Conservation (phyloP, 106 monocot species). For the Acorus gramineus region DNA sequence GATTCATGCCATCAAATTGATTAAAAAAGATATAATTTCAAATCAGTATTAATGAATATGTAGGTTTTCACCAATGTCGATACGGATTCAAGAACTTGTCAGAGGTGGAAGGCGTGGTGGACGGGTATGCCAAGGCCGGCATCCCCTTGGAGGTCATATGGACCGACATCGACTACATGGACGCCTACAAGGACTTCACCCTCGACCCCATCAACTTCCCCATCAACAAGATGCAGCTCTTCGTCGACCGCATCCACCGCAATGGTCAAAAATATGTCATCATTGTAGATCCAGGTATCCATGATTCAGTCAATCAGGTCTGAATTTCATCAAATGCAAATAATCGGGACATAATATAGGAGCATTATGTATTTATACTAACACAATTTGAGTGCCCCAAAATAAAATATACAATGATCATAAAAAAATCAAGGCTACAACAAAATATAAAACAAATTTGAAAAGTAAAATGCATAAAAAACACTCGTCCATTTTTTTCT, state of each 20-base stretch:
- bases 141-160: constrained; percentile 72
- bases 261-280: constrained; percentile 71
- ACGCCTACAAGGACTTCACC: constrained; percentile 70
- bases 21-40: too few species aligned
- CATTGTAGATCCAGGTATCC: constrained; percentile 61
- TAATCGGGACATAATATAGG: too few species aligned
- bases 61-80: constrained; percentile 69
- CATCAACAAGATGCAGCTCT: constrained; percentile 28
- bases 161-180: constrained; percentile 87
- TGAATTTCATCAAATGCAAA: background rate
- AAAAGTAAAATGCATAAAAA: too few species aligned
- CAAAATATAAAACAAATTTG: too few species aligned
- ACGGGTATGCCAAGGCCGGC: constrained; percentile 37
- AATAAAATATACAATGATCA: too few species aligned
- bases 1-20: too few species aligned
- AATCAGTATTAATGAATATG: too few species aligned
- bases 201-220: constrained; percentile 74
- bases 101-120: constrained; percentile 49
- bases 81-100: constrained; percentile 58
- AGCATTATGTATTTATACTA: too few species aligned
- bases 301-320: background rate
- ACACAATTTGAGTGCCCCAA: too few species aligned
- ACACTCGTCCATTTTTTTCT: too few species aligned
- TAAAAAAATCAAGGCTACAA: too few species aligned
- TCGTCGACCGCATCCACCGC: constrained; percentile 42